Evolutionary conservation across 495 filamentous ascomycete genomes (phyloP).

Genomic region (Bryoglossum gracile): DNA sequence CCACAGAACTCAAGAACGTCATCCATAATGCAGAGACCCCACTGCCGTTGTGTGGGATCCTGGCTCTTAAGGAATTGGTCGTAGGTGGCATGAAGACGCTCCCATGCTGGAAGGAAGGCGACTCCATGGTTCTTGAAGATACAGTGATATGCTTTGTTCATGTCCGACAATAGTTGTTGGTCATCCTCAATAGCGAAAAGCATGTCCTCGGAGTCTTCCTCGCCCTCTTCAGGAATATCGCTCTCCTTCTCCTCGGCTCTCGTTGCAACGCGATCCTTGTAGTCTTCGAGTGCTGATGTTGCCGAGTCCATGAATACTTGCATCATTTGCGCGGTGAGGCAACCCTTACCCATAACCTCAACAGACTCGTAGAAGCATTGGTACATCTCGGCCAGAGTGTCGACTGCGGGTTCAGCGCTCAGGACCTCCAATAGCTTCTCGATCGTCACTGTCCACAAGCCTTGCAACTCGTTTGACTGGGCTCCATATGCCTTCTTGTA

Average conservation of each 20-base stretch:
- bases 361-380: constrained; percentile 99
- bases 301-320: constrained; percentile 76
- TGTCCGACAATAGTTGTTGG: constrained; percentile 91
- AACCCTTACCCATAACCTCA: constrained; percentile 82
- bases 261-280: constrained; percentile 72
- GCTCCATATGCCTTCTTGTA: constrained; percentile 85
- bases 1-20: constrained; percentile 97
- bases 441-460: constrained; percentile 79
- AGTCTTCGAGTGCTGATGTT: constrained; percentile 80
- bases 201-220: constrained; percentile 74
- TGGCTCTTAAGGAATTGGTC: constrained; percentile 72
- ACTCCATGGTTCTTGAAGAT: constrained; percentile 94
- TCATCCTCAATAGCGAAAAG: constrained; percentile 95
- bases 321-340: constrained; percentile 72
- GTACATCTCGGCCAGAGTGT: constrained; percentile 97
- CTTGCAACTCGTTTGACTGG: constrained; percentile 61
- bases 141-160: constrained; percentile 99
- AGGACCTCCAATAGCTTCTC: constrained; percentile 91
- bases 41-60: constrained; percentile 92
- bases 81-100: constrained; percentile 76
- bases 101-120: constrained; percentile 79
- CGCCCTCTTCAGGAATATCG: constrained; percentile 66
- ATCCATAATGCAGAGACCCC: constrained; percentile 97
- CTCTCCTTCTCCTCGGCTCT: constrained; percentile 72
- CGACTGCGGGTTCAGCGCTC: constrained; percentile 89